Evolutionary conservation across 345 rosid genomes (phyloP).

Genomic region (Syzygium jambos): DNA sequence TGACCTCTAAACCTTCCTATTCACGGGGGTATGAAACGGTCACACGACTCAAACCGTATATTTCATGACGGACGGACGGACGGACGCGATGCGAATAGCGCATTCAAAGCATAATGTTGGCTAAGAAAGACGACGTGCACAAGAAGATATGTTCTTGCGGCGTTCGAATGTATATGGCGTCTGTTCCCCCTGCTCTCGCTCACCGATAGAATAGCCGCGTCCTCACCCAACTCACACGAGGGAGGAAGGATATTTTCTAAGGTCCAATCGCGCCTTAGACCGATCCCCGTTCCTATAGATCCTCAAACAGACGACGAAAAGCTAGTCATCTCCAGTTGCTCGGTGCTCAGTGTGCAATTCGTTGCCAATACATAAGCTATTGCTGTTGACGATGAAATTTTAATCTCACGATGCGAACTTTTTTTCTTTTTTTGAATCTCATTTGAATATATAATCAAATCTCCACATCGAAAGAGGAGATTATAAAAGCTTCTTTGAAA

Average conservation of each 20-base stretch:
- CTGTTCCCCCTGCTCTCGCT: neutral
- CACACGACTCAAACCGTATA: neutral
- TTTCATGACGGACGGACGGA: too few species aligned
- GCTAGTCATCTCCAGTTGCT: neutral
- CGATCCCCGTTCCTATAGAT: neutral
- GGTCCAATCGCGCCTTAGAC: neutral
- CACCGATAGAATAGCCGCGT: neutral
- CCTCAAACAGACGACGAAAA: neutral
- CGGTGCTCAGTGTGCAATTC: neutral
- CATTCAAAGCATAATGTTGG: neutral
- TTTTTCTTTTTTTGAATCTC: neutral
- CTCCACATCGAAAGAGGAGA: neutral
- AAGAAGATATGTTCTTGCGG: neutral
- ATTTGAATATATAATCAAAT: neutral
- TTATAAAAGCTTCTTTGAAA: too few species aligned
- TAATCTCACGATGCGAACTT: neutral
- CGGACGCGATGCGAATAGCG: rapidly evolving
- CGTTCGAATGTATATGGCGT: neutral
- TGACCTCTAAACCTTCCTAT: neutral
- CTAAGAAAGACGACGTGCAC: rapidly evolving
- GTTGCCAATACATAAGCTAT: neutral
- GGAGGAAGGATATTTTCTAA: neutral
- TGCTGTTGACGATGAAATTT: neutral
- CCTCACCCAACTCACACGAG: neutral
- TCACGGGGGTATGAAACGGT: rapidly evolving